Conservation (phyloP, 192 early-diverging fungal species). For the Obelidium mucronatum region DNA sequence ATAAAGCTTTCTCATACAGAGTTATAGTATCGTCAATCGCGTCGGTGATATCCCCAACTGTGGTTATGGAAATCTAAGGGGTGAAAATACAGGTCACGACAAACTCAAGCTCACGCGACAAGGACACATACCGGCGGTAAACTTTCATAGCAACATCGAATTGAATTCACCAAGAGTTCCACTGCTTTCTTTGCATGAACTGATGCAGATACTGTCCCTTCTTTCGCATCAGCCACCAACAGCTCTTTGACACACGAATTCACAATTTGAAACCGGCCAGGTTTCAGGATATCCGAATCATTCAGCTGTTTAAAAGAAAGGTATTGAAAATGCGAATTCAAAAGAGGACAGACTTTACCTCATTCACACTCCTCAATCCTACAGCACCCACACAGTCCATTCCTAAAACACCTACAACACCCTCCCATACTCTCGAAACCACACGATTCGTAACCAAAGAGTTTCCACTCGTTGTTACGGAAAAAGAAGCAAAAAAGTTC, state of each 20-base stretch:
- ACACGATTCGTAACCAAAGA: background rate
- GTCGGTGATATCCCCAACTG: background rate
- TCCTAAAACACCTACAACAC: background rate
- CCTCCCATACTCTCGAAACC: background rate
- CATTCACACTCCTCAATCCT: background rate
- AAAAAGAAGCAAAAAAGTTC: background rate
- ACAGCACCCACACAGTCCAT: background rate
- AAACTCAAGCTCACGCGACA: too few species aligned
- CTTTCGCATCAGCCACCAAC: background rate
- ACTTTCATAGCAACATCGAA: constrained; percentile 12
- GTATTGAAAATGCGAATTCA: too few species aligned
- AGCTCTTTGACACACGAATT: constrained; percentile 19
- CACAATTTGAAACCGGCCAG: background rate
- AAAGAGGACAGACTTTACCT: too few species aligned
- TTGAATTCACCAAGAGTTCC: constrained; percentile 20
- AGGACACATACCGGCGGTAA: background rate
- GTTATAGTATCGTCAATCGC: background rate
- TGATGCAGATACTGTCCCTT: background rate
- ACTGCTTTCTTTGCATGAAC: background rate
- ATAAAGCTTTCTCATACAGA: constrained; percentile 8
- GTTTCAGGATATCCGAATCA: background rate
- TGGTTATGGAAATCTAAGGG: background rate
- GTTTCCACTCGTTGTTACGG: background rate
- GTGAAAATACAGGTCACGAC: too few species aligned
- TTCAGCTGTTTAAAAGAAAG: too few species aligned